A percentile compares a stretch with the other conserved stretches of the same genome.
Conservation (phyloP, 768 basidiomycete genomes). For the Ephemerocybe angulata region DNA sequence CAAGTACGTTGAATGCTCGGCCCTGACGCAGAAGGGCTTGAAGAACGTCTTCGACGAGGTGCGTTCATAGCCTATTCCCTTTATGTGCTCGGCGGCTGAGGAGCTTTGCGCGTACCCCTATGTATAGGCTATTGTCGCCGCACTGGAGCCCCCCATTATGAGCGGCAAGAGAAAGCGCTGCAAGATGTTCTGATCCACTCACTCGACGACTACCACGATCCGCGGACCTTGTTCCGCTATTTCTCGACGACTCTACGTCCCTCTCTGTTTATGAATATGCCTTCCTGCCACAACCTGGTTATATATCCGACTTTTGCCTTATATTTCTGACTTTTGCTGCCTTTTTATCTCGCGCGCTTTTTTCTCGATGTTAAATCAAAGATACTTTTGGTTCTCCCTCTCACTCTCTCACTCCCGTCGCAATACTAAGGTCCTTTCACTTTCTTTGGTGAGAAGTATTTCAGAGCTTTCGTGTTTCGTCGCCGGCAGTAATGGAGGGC, state of each 20-base stretch:
- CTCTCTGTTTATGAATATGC: conserved; percentile 29
- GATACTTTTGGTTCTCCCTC: conserved; percentile 24
- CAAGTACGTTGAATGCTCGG: conserved; percentile 99
- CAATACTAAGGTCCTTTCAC: conserved; percentile 10
- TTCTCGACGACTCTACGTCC: conserved; percentile 16
- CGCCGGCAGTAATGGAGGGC: conserved; percentile 8
- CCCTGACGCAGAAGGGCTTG: conserved; percentile 96
- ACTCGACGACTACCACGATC: conserved; percentile 13
- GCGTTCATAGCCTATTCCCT: conserved; percentile 29
- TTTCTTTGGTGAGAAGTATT: conserved; percentile 5
- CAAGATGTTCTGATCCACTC: conserved; percentile 67
- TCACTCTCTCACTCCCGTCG: conserved; percentile 10
- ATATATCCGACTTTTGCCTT: conserved; percentile 41
- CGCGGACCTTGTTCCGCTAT: conserved; percentile 13
- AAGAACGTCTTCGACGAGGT: conserved; percentile 99
- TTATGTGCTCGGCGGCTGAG: not conserved
- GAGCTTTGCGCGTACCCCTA: conserved; percentile 5
- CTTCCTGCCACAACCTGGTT: conserved; percentile 41
- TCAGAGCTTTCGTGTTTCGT: not conserved
- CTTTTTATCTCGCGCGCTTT: conserved; percentile 16
- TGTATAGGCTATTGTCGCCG: conserved; percentile 93
- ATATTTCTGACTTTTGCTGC: conserved; percentile 20
- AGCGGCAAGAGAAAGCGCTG: conserved; percentile 77
- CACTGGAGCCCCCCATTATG: conserved; percentile 93
- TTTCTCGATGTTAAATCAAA: conserved; percentile 37